Percentiles rank a stretch among this genome's conserved stretches.
Conservation (phyloP, 176 grass and related monocot genomes). For the Canna indica region DNA sequence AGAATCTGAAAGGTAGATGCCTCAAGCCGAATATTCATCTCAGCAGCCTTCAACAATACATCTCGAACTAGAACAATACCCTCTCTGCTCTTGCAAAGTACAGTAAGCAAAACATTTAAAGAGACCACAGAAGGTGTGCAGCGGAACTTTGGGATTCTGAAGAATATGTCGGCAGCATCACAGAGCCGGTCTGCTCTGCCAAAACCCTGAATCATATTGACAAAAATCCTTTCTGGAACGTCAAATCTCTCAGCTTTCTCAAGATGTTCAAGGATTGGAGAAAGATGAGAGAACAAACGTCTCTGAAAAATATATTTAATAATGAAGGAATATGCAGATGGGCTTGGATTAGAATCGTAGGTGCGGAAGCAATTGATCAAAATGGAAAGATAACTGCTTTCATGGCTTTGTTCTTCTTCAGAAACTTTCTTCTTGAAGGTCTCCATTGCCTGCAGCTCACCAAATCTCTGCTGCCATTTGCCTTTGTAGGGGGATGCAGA, state of each 20-base stretch:
- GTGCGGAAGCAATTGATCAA: slow-evolving; percentile 4
- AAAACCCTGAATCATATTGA: slow-evolving; percentile 14
- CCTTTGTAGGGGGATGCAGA: slow-evolving; percentile 7
- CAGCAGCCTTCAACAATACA: slow-evolving; percentile 29
- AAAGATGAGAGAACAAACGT: not conserved
- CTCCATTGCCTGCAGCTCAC: slow-evolving; percentile 7
- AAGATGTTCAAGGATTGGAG: slow-evolving; percentile 9
- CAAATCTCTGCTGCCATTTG: slow-evolving; percentile 7
- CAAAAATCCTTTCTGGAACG: slow-evolving; percentile 22
- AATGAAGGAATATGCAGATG: slow-evolving; percentile 13
- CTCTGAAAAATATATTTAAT: slow-evolving; percentile 3
- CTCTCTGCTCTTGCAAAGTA: slow-evolving; percentile 28
- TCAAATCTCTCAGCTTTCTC: slow-evolving; percentile 14
- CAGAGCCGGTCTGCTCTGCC: slow-evolving; percentile 8
- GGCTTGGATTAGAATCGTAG: slow-evolving; percentile 1
- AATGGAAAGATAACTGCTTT: slow-evolving; percentile 2
- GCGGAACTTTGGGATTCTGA: slow-evolving; percentile 27
- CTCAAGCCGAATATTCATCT: slow-evolving; percentile 28
- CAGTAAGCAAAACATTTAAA: slow-evolving; percentile 20
- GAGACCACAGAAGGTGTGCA: slow-evolving; percentile 13
- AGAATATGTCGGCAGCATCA: slow-evolving; percentile 30
- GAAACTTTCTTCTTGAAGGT: slow-evolving; percentile 16
- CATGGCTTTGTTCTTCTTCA: not conserved
- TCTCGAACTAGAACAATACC: slow-evolving; percentile 26
- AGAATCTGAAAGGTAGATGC: slow-evolving; percentile 29